These are phyloP conservation scores for Hyphochytrium catenoides DNA, from an alignment of 352 stramenopile species.

Conservation along the genomic window DNA sequence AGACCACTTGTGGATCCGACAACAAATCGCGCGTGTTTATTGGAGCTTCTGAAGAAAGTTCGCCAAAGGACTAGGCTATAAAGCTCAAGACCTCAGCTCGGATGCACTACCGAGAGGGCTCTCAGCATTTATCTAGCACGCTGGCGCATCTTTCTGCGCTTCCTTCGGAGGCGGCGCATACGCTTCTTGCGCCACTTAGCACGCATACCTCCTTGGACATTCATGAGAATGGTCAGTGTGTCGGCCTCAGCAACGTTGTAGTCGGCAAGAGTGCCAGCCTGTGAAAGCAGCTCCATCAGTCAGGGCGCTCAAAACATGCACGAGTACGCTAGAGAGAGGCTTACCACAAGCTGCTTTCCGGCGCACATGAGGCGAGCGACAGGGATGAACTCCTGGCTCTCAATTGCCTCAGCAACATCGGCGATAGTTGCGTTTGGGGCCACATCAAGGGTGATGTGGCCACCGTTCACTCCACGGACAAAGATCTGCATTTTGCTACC, in stretches of 20 bases:
- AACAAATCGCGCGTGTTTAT: no score
- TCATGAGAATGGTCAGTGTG: conserved; percentile 70
- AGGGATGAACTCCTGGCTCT: conserved; percentile 82
- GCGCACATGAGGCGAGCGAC: conserved; percentile 70
- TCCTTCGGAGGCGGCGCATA: conserved; percentile 88
- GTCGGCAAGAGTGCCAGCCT: conserved; percentile 58
- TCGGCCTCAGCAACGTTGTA: conserved; percentile 75
- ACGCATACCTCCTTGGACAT: conserved; percentile 78
- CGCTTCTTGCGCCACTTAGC: conserved; percentile 96
- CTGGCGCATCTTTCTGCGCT: conserved; percentile 97
- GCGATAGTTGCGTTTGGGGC: conserved; percentile 65
- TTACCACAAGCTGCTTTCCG: conserved; percentile 33
- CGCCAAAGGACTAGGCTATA: no score
- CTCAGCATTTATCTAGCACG: conserved; percentile 78
- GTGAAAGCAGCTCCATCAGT: no score
- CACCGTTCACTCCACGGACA: conserved; percentile 60
- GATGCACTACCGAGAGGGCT: no score
- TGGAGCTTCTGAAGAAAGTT: no score
- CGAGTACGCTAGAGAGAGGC: no score
- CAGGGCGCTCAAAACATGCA: no score
- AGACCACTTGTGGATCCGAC: no score
- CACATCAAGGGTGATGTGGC: conserved; percentile 38
- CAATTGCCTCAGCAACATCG: conserved; percentile 74
- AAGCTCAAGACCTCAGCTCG: no score
- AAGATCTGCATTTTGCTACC: conserved; percentile 83